Evolutionary conservation across 192 early-diverging fungal genomes (phyloP).

Genomic region (Dispira simplex): DNA sequence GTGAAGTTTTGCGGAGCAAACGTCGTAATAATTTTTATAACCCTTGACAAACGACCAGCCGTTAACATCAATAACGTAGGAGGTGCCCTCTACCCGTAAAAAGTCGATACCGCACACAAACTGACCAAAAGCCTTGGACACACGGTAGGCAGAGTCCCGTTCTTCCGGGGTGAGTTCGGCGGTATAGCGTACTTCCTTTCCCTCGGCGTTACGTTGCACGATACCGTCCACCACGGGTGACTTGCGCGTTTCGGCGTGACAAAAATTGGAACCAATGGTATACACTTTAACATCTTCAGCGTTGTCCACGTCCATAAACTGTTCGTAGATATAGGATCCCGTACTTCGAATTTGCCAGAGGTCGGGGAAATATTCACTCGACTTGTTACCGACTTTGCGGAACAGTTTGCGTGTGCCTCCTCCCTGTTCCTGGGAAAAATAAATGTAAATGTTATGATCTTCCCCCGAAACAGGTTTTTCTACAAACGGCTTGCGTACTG

Average conservation of each 20-base stretch:
- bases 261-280: conserved; percentile 77
- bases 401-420: conserved; percentile 70
- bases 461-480: conserved; percentile 96
- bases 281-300: conserved; percentile 97
- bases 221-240: conserved; percentile 92
- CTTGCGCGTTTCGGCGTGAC: conserved; percentile 93
- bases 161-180: conserved; percentile 67
- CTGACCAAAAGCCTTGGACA: conserved; percentile 78
- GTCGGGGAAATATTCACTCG: conserved; percentile 70
- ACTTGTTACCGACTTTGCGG: conserved; percentile 89
- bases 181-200: conserved; percentile 93
- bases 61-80: conserved; percentile 95
- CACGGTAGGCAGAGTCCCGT: conserved; percentile 51
- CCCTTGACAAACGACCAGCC: conserved; percentile 99
- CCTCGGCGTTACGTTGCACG: conserved; percentile 89
- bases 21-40: conserved; percentile 82
- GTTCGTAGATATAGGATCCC: conserved; percentile 86
- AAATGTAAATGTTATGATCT: conserved; percentile 95
- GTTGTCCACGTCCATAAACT: conserved; percentile 88
- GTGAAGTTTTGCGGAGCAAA: conserved; percentile 58
- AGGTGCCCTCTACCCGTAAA: conserved; percentile 59
- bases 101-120: conserved; percentile 93
- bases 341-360: conserved; percentile 46
- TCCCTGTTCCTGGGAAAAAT: conserved; percentile 67
- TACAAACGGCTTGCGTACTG: conserved; percentile 85